Conservation (phyloP, 306 rosid genomes). For the Quercus suber region DNA sequence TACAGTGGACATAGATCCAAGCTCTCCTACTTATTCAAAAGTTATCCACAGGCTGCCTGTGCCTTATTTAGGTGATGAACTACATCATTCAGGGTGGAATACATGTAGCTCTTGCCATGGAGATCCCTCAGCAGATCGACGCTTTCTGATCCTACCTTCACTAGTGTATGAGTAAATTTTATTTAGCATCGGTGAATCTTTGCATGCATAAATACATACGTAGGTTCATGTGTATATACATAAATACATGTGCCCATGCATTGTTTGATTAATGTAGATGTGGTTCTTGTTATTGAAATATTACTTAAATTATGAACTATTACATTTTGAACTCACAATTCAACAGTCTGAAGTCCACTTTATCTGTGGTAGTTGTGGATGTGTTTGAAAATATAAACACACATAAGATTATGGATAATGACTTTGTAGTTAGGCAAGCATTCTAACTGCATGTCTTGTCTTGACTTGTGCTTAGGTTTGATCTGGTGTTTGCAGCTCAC, state of each 20-base stretch:
- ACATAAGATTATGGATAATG: background rate
- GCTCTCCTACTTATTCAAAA: slow-evolving; percentile 75
- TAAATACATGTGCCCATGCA: background rate
- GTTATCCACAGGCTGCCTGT: slow-evolving; percentile 72
- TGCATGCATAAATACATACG: background rate
- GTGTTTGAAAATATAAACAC: background rate
- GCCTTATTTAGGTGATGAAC: slow-evolving; percentile 74
- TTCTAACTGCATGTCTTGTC: background rate
- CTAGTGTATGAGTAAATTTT: slow-evolving; percentile 47
- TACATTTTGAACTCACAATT: background rate
- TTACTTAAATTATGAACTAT: too few relatives aligned
- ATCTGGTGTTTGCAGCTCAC: too few relatives aligned
- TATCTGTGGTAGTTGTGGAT: background rate
- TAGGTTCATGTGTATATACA: background rate
- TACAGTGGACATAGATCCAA: slow-evolving; percentile 86
- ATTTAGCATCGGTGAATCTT: background rate
- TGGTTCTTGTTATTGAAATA: background rate
- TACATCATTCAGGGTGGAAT: slow-evolving; percentile 95
- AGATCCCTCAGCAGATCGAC: slow-evolving; percentile 66
- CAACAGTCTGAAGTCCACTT: background rate
- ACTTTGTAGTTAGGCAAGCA: background rate
- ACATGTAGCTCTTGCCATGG: slow-evolving; percentile 96
- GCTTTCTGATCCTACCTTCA: slow-evolving; percentile 65
- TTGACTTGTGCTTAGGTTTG: background rate
- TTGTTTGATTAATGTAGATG: background rate